Evolutionary conservation across 352 stramenopile genomes (phyloP), one percentile per base, ranked within the genome.

Genomic region (Thalassiosira pacifica): DNA sequence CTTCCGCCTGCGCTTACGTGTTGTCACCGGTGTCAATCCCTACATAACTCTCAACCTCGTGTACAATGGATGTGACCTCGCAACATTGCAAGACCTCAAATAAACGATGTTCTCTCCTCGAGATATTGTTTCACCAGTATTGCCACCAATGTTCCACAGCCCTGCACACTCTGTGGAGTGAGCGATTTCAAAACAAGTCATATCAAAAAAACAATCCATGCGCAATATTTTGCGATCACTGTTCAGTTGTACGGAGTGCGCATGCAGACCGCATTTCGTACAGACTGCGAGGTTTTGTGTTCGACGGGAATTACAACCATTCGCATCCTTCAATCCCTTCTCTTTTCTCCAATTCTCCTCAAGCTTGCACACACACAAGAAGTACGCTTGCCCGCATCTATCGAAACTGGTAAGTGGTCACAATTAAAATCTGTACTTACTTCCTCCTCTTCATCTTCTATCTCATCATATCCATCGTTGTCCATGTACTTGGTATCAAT

Each of bases 121-220:
- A 27, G 9, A n/a, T 19, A 61, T 27, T 8, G 6, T 6, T 27
- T 27, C 22, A 6, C 16, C 9, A 9, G 6, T 6, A 61, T n/a
- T 61, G n/a, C n/a, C 52, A 8, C 52, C 52, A n/a, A 19, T 6
- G 18, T 27, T 27, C 55, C 55, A 65, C 5, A 34, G 55, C 2
- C 55, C 55, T 26, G 9, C 16, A 24, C 55, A 65, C 3, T 16
- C 18, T 3, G 5, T 3, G 55, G 59, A 74, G 27, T 80, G 72
- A 29, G 61, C 59, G 24, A 80, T 80, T 27, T 80, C 59, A 24
- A 65, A 80, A 55, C 72, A 80, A 1, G 34, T 65, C 72, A 64
- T 80, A 10, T 29, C 60, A 42, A 31, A 24, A 24, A 80, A 80
- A 4, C 24, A 27, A 5, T 31, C 22, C 18, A 65, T 34, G 2